phyloP scores from a whole-genome alignment of 1,139 yeast genomes.

The Taiozyma sp. region DNA sequence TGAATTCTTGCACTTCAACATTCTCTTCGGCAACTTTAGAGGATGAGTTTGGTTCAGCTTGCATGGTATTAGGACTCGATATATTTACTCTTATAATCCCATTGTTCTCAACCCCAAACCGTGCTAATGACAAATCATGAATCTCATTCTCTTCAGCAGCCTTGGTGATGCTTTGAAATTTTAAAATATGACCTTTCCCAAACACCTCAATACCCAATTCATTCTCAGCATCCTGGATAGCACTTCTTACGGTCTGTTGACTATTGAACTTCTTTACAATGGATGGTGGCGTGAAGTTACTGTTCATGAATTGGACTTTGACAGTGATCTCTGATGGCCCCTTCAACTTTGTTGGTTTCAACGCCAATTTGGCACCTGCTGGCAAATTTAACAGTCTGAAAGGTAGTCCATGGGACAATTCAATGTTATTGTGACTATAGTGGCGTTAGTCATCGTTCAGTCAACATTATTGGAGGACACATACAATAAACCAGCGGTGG shows the following conservation, averaged over 20 bases:
- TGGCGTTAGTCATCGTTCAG: slow-evolving; percentile 5
- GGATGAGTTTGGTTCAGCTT: neutral
- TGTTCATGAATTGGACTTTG: slow-evolving; percentile 21
- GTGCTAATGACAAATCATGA: slow-evolving; percentile 5
- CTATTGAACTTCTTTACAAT: slow-evolving; percentile 15
- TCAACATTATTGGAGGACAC: slow-evolving; percentile 1
- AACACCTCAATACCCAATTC: slow-evolving; percentile 11
- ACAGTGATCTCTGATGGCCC: slow-evolving; percentile 11
- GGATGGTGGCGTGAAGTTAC: slow-evolving; percentile 10
- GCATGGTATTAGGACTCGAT: neutral
- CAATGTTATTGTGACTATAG: slow-evolving; percentile 22
- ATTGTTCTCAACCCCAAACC: slow-evolving; percentile 21
- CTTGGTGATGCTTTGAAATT: slow-evolving; percentile 16
- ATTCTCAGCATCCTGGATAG: slow-evolving; percentile 9
- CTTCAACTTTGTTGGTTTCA: slow-evolving; percentile 12
- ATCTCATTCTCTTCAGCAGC: slow-evolving; percentile 12
- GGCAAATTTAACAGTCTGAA: slow-evolving; percentile 29
- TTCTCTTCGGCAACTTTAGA: neutral
- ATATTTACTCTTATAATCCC: slow-evolving; percentile 19
- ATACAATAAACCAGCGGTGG: slow-evolving; percentile 16
- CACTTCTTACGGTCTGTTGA: slow-evolving; percentile 5
- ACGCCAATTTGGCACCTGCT: slow-evolving; percentile 27
- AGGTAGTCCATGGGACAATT: slow-evolving; percentile 25
- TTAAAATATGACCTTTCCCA: slow-evolving; percentile 5
- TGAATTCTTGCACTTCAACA: neutral